Evolutionary conservation across 805 yeast species (phyloP).

Genomic region (Kodamaea lidongshanica): DNA sequence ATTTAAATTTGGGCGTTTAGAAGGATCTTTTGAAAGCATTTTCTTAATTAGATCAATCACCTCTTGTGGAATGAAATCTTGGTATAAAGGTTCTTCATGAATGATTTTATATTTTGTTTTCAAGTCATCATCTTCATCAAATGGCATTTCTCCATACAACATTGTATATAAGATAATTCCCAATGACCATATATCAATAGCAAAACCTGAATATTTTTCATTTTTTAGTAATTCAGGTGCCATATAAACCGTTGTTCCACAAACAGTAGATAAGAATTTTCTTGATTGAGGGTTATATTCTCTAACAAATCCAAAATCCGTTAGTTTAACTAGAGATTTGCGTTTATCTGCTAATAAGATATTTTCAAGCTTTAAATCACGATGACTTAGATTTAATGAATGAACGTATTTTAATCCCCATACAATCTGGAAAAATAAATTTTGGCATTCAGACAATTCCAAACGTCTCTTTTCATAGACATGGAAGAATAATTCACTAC

Average conservation of each 20-base stretch:
- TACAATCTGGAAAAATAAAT: constrained; percentile 57
- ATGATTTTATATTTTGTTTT: constrained; percentile 56
- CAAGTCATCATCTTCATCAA: constrained; percentile 74
- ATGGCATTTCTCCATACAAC: constrained; percentile 84
- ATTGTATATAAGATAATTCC: constrained; percentile 86
- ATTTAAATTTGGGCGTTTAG: constrained; percentile 46
- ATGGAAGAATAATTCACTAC: constrained; percentile 67
- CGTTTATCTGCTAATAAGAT: constrained; percentile 51
- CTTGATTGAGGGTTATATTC: constrained; percentile 48
- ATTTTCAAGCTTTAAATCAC: constrained; percentile 82
- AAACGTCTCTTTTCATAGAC: constrained; percentile 49
- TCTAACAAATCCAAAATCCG: constrained; percentile 93
- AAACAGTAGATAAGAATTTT: constrained; percentile 64
- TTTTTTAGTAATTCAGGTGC: constrained; percentile 83
- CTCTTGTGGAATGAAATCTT: constrained; percentile 41
- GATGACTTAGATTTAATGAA: constrained; percentile 68
- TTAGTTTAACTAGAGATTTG: constrained; percentile 59
- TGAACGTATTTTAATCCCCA: constrained; percentile 72
- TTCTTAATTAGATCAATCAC: constrained; percentile 45
- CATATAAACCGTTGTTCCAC: constrained; percentile 95
- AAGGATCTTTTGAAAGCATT: constrained; percentile 63
- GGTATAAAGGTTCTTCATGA: constrained; percentile 56
- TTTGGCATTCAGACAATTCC: constrained; percentile 44
- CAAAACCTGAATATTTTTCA: constrained; percentile 69
- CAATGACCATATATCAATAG: constrained; percentile 85